phyloP scores from a whole-genome alignment of 2,329 filamentous ascomycete genomes.

The Aspergillus hortae region DNA sequence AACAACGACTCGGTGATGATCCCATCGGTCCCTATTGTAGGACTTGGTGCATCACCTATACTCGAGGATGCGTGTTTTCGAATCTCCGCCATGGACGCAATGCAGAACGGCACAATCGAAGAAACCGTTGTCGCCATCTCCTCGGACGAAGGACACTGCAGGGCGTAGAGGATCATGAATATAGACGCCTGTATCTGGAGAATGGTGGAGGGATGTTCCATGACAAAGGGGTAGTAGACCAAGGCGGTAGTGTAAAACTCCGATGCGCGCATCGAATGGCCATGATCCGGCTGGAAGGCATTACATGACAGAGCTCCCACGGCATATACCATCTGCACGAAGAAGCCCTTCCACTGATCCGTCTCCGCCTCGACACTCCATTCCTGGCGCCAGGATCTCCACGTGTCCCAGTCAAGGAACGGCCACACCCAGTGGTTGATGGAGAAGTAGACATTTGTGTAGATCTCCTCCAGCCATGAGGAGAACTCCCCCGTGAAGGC shows the following conservation, averaged over 20 bases:
- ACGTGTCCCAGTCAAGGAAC: slow-evolving; percentile 20
- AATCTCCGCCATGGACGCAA: slow-evolving; percentile 23
- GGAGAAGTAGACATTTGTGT: slow-evolving; percentile 24
- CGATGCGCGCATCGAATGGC: slow-evolving; percentile 19
- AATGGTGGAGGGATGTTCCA: slow-evolving; percentile 21
- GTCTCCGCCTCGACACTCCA: slow-evolving; percentile 6
- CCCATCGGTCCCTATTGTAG: slow-evolving; percentile 9
- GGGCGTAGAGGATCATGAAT: slow-evolving; percentile 24
- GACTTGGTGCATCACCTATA: not conserved
- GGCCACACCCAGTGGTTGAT: slow-evolving; percentile 26
- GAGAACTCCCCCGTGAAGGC: slow-evolving; percentile 8
- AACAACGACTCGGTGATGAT: slow-evolving; percentile 23
- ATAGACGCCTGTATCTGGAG: slow-evolving; percentile 27
- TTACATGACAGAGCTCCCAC: slow-evolving; percentile 24
- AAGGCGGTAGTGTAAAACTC: slow-evolving; percentile 22
- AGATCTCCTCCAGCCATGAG: slow-evolving; percentile 21
- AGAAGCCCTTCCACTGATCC: slow-evolving; percentile 23
- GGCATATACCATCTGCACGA: slow-evolving; percentile 25
- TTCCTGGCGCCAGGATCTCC: slow-evolving; percentile 21
- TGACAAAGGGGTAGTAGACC: slow-evolving; percentile 25
- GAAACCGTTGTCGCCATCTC: slow-evolving; percentile 23
- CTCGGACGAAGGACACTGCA: slow-evolving; percentile 25
- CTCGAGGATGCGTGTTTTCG: slow-evolving; percentile 14
- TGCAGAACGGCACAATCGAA: slow-evolving; percentile 26
- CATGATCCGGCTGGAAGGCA: slow-evolving; percentile 17